Conservation (phyloP, 345 rosid genomes). For the Euphorbia pulcherrima region DNA sequence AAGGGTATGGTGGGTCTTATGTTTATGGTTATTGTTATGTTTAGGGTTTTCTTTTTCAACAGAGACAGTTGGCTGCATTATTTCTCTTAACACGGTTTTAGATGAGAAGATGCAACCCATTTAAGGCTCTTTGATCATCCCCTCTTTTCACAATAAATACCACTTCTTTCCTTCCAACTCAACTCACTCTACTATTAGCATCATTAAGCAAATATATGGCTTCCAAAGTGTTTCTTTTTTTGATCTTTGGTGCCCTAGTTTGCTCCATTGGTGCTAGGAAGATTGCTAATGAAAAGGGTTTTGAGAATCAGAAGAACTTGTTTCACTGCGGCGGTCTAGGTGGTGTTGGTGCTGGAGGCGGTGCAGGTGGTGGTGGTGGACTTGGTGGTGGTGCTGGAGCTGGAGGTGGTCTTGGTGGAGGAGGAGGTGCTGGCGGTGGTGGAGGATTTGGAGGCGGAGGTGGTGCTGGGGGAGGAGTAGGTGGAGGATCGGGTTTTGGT, state of each 20-base stretch:
- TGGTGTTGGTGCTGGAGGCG: conserved; percentile 8
- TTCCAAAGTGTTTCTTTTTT: conserved; percentile 21
- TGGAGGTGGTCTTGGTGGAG: conserved; percentile 19
- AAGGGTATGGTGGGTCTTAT: neutral
- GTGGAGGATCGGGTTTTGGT: conserved; percentile 19
- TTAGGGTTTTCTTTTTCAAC: conserved; percentile 16
- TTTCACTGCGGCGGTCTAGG: conserved; percentile 4
- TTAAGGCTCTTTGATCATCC: conserved; percentile 8
- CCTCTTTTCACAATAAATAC: neutral
- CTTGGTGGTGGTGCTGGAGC: conserved; percentile 10
- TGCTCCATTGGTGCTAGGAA: conserved; percentile 10
- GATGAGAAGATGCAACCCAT: conserved; percentile 16
- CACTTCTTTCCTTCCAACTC: neutral
- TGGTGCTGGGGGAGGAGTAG: conserved; percentile 15
- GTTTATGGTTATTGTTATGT: conserved; percentile 5
- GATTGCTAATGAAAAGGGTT: conserved; percentile 4
- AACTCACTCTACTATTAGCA: neutral
- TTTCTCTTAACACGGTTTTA: conserved; percentile 5
- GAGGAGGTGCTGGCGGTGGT: conserved; percentile 17
- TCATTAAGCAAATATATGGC: conserved; percentile 14
- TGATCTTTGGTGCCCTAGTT: conserved; percentile 18
- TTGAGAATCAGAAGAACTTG: conserved; percentile 13
- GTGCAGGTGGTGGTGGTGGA: conserved; percentile 13
- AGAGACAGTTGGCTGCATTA: conserved; percentile 16
- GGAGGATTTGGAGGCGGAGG: conserved; percentile 17